Evolutionary conservation across 768 basidiomycete species (phyloP).

Genomic region (Trametes cubensis): DNA sequence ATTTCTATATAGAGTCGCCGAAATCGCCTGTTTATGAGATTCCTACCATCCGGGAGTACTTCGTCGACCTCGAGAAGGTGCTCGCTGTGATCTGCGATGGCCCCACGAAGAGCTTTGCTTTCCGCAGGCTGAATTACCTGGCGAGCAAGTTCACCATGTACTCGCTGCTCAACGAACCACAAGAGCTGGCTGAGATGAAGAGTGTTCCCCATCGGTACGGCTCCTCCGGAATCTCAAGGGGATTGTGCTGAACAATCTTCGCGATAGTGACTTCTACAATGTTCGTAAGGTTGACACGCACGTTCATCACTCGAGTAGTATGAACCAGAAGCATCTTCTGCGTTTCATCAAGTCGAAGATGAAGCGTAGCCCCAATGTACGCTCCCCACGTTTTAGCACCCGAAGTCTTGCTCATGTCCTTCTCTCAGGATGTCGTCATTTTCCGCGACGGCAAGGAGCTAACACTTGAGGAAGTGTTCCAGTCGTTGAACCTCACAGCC

Average conservation of each 20-base stretch:
- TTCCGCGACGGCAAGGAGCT: conserved; percentile 90
- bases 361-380: conserved; percentile 81
- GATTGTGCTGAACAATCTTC: neutral
- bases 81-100: conserved; percentile 92
- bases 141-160: conserved; percentile 95
- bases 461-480: conserved; percentile 92
- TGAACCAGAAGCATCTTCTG: conserved; percentile 98
- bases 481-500: conserved; percentile 90
- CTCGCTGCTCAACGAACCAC: conserved; percentile 85
- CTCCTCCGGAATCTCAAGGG: neutral
- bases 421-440: conserved; percentile 84
- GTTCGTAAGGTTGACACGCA: conserved; percentile 98
- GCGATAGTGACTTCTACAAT: conserved; percentile 94
- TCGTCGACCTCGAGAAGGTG: conserved; percentile 91
- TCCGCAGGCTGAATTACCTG: conserved; percentile 86
- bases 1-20: neutral
- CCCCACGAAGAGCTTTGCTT: conserved; percentile 95
- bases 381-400: conserved; percentile 23
- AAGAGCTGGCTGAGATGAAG: conserved; percentile 97
- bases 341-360: conserved; percentile 99
- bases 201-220: conserved; percentile 79
- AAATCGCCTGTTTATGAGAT: conserved; percentile 70
- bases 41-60: conserved; percentile 91
- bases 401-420: neutral
- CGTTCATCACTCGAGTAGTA: conserved; percentile 97